Evolutionary conservation across 352 stramenopile genomes (phyloP).

Genomic region (Phytophthora sojae): DNA sequence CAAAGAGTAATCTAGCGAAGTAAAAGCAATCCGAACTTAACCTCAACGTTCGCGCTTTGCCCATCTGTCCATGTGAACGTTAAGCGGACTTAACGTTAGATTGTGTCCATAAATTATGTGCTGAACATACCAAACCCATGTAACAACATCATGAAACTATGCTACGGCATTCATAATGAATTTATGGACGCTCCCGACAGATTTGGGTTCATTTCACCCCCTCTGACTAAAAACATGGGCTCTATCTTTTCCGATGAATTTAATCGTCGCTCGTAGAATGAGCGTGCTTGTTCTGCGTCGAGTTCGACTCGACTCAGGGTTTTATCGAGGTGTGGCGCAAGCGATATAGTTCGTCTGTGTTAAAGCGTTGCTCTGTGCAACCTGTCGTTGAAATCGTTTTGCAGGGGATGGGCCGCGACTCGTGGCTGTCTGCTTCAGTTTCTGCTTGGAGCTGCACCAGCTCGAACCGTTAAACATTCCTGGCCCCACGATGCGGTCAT

Average conservation of each 20-base stretch:
- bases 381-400: not conserved
- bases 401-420: conserved; percentile 1
- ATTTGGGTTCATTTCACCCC: no score
- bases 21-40: conserved; percentile 22
- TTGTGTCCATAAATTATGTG: not conserved
- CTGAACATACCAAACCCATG: not conserved
- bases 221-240: no score
- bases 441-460: conserved; percentile 11
- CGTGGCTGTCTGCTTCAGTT: conserved; percentile 13
- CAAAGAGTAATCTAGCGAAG: not conserved
- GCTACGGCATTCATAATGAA: not conserved
- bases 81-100: not conserved
- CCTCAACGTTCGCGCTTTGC: conserved; percentile 6
- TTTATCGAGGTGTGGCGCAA: not conserved
- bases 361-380: not conserved
- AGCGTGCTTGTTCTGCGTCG: no score
- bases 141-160: not conserved
- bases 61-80: conserved; percentile 15
- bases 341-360: not conserved
- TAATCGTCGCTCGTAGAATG: no score
- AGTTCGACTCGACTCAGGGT: no score
- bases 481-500: not conserved
- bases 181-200: no score
- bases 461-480: conserved; percentile 1
- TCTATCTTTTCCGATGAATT: no score